These are phyloP conservation scores for Umbellularia californica DNA, from an alignment of 164 flowering plant species.

Conservation along the genomic window DNA sequence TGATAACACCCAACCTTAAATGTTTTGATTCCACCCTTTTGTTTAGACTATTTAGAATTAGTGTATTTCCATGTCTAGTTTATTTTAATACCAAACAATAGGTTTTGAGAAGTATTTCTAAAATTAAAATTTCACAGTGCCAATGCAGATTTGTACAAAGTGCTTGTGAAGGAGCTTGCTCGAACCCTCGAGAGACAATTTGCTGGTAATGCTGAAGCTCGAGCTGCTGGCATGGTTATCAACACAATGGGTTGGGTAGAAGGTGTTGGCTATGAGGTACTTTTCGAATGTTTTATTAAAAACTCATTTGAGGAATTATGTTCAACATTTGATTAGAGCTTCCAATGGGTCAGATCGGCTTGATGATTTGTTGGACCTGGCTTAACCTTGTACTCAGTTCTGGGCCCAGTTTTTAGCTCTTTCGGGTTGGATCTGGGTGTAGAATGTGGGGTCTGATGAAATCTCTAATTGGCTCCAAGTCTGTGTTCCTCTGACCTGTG, in stretches of 20 bases:
- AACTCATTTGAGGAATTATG: background rate
- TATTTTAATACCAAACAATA: background rate
- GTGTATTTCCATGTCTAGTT: background rate
- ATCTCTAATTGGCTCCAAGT: background rate
- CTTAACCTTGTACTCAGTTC: background rate
- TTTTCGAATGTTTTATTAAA: background rate
- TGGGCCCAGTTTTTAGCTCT: background rate
- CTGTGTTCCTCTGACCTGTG: background rate
- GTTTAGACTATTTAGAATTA: too few species aligned
- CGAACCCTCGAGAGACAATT: slow-evolving; percentile 72
- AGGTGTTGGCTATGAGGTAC: slow-evolving; percentile 92
- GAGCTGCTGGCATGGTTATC: slow-evolving; percentile 96
- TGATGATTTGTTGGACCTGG: background rate
- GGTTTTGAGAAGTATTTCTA: background rate
- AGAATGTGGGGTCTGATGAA: background rate
- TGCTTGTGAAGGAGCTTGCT: slow-evolving; percentile 86
- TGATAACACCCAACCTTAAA: background rate
- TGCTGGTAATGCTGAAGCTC: slow-evolving; percentile 74
- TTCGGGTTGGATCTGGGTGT: background rate
- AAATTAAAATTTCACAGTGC: slow-evolving; percentile 39
- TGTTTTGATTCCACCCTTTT: background rate
- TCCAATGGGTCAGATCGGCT: background rate
- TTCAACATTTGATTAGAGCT: background rate
- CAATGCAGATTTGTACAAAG: slow-evolving; percentile 78
- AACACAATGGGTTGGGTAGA: slow-evolving; percentile 99